phyloP scores from a whole-genome alignment of 2,329 filamentous ascomycete species.

The Aspergillus fischeri region DNA sequence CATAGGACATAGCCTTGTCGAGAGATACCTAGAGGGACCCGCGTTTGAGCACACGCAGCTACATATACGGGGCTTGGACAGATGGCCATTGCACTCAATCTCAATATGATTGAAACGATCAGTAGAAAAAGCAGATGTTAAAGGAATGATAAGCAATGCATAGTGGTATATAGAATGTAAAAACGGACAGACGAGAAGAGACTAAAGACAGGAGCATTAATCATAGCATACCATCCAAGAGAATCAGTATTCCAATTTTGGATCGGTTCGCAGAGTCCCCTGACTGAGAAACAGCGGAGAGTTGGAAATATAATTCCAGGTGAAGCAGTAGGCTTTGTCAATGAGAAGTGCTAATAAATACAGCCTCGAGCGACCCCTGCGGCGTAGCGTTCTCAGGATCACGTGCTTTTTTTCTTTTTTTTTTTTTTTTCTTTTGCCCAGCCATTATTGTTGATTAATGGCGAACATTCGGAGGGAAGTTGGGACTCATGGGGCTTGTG shows the following conservation, averaged over 20 bases:
- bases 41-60: background rate
- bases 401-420: background rate
- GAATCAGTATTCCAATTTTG: background rate
- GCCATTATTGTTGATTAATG: conserved; percentile 11
- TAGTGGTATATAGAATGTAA: background rate
- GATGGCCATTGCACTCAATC: background rate
- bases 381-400: background rate
- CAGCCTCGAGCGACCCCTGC: background rate
- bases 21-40: background rate
- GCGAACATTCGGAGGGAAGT: conserved; percentile 29
- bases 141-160: background rate
- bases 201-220: background rate
- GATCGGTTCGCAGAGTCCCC: background rate
- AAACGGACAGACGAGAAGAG: background rate
- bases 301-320: background rate
- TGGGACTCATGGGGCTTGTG: conserved; percentile 46
- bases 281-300: background rate
- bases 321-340: background rate
- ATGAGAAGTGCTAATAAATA: background rate
- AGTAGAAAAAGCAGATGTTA: background rate
- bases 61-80: background rate
- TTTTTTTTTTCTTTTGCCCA: conserved; percentile 1
- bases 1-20: background rate
- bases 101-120: background rate
- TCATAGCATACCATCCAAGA: background rate